phyloP scores from a whole-genome alignment of 371 early-diverging fungal species.

The Coemansia sp. region DNA sequence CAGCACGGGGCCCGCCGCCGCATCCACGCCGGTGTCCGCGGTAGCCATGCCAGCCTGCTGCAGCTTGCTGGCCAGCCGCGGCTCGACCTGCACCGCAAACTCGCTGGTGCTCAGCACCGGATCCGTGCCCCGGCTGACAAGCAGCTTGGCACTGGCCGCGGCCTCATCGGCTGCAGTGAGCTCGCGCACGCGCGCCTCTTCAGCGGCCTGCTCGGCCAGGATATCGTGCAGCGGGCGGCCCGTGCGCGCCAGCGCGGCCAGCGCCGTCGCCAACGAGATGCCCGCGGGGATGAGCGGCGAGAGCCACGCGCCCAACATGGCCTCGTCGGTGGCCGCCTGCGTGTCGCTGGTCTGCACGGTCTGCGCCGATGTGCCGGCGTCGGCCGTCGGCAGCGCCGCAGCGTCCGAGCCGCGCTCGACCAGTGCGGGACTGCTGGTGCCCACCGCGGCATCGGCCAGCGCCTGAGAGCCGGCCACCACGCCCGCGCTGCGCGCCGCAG shows the following conservation, averaged over 20 bases:
- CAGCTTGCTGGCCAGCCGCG: conserved; percentile 10
- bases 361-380: conserved; percentile 6
- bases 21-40: conserved; percentile 26
- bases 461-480: conserved; percentile 17
- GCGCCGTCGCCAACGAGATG: conserved; percentile 18
- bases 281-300: conserved; percentile 40
- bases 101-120: conserved; percentile 16
- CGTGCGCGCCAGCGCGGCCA: conserved; percentile 29
- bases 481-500: conserved; percentile 3
- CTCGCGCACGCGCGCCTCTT: background rate
- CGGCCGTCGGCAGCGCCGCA: background rate
- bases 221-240: conserved; percentile 43
- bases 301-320: conserved; percentile 34
- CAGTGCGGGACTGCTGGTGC: conserved; percentile 15
- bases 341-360: conserved; percentile 8
- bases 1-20: conserved; percentile 14
- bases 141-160: conserved; percentile 24
- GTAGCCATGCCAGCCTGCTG: conserved; percentile 19
- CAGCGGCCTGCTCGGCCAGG: conserved; percentile 23
- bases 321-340: conserved; percentile 21
- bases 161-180: conserved; percentile 12
- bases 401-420: conserved; percentile 38
- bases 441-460: conserved; percentile 15
- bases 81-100: conserved; percentile 33
- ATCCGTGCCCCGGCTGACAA: conserved; percentile 21